phyloP scores from a whole-genome alignment of 495 filamentous ascomycete genomes.

The Amphirosellinia nigrospora region DNA sequence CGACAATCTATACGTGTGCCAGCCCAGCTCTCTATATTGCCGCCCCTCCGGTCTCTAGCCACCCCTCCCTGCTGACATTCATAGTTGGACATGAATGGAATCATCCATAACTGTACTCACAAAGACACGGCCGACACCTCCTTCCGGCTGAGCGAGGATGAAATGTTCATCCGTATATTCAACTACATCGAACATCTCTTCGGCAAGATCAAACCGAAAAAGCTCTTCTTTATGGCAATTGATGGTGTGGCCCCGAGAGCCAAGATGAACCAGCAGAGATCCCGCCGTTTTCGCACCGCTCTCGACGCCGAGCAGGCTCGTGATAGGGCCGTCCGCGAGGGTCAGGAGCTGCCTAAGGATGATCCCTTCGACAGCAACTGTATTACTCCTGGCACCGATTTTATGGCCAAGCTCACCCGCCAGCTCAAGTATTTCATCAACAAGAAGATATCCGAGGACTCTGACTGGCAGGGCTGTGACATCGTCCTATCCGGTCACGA shows the following conservation, averaged over 20 bases:
- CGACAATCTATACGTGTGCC: slow-evolving; percentile 86
- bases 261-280: slow-evolving; percentile 99
- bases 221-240: slow-evolving; percentile 99
- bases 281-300: slow-evolving; percentile 93
- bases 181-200: slow-evolving; percentile 99
- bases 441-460: slow-evolving; percentile 97
- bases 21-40: slow-evolving; percentile 26
- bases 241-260: slow-evolving; percentile 97
- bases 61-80: slow-evolving; percentile 33
- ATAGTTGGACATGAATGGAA: slow-evolving; percentile 96
- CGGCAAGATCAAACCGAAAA: slow-evolving; percentile 96
- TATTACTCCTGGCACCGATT: slow-evolving; percentile 96
- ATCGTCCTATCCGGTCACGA: slow-evolving; percentile 97
- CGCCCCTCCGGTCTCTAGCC: background rate
- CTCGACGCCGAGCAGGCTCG: slow-evolving; percentile 86
- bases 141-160: slow-evolving; percentile 93
- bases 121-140: slow-evolving; percentile 84
- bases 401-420: slow-evolving; percentile 93
- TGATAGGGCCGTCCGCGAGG: slow-evolving; percentile 87
- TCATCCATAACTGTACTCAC: slow-evolving; percentile 99
- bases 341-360: slow-evolving; percentile 91
- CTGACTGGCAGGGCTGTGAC: slow-evolving; percentile 95
- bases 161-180: slow-evolving; percentile 99
- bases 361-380: slow-evolving; percentile 98
- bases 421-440: slow-evolving; percentile 98